Evolutionary conservation across 106 monocot species (phyloP).

Genomic region (Alisma plantagoaquatica): DNA sequence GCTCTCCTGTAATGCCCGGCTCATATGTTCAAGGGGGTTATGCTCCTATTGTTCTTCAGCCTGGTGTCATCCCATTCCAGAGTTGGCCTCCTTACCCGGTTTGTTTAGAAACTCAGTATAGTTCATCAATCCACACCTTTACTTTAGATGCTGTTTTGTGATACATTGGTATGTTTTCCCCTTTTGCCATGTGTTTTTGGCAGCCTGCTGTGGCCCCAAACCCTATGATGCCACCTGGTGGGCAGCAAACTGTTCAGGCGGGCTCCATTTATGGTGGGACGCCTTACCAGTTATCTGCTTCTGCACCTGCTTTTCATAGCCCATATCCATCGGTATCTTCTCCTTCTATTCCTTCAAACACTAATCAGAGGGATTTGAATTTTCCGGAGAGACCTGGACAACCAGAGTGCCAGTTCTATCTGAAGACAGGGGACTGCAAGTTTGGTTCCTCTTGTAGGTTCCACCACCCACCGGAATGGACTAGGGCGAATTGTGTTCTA

Average conservation of each 20-base stretch:
- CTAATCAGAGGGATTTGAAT: constrained; percentile 35
- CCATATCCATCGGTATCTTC: constrained; percentile 31
- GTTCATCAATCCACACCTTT: too few relatives aligned
- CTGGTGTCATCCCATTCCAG: constrained; percentile 47
- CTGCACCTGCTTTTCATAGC: constrained; percentile 46
- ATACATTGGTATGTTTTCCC: too few relatives aligned
- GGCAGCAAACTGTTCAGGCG: constrained; percentile 39
- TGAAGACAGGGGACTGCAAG: constrained; percentile 93
- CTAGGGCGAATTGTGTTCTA: constrained; percentile 53
- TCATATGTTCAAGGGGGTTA: constrained; percentile 56
- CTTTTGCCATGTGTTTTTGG: constrained; percentile 13
- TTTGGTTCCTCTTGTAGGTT: constrained; percentile 81
- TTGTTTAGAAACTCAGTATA: too few relatives aligned
- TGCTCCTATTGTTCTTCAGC: constrained; percentile 58
- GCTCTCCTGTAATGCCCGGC: constrained; percentile 45
- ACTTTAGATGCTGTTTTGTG: too few relatives aligned
- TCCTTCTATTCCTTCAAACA: constrained; percentile 31
- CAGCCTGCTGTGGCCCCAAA: constrained; percentile 48
- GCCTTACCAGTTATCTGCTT: constrained; percentile 44
- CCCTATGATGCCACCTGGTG: constrained; percentile 33
- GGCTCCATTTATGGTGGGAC: constrained; percentile 48
- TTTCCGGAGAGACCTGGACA: constrained; percentile 83
- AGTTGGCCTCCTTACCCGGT: constrained; percentile 88
- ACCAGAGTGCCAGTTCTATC: constrained; percentile 75
- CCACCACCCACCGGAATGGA: constrained; percentile 78